Evolutionary conservation across 2,329 filamentous ascomycete genomes (phyloP).

Genomic region (Plectosphaerella cucumerina): DNA sequence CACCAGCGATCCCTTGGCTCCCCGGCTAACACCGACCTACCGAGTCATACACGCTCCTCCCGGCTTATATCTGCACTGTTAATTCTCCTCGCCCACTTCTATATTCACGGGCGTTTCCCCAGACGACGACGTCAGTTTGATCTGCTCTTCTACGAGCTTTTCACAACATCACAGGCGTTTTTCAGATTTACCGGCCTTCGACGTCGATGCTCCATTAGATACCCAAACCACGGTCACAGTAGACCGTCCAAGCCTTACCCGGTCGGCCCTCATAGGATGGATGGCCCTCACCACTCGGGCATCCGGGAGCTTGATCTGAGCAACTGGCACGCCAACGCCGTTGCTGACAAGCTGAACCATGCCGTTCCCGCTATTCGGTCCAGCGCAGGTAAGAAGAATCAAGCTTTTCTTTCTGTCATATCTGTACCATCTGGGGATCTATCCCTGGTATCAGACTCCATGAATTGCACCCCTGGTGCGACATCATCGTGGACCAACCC

Average conservation of each 20-base stretch:
- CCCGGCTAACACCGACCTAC: too few species aligned
- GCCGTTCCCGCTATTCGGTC: constrained; percentile 54
- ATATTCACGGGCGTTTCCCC: too few species aligned
- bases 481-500: neutral
- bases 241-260: too few species aligned
- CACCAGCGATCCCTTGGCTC: too few species aligned
- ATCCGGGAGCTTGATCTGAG: constrained; percentile 48
- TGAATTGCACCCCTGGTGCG: neutral
- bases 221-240: neutral
- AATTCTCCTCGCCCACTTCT: too few species aligned
- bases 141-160: too few species aligned
- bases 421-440: neutral
- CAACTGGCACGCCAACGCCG: constrained; percentile 39
- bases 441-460: too few species aligned
- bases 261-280: constrained; percentile 26
- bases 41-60: too few species aligned
- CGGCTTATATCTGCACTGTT: too few species aligned
- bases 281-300: constrained; percentile 28
- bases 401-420: constrained; percentile 2
- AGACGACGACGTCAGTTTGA: too few species aligned
- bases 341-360: constrained; percentile 50
- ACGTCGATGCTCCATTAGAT: neutral
- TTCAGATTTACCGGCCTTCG: too few species aligned
- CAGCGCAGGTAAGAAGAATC: constrained; percentile 54
- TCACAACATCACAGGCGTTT: too few species aligned